Evolutionary conservation across 2,329 filamentous ascomycete genomes (phyloP), one percentile per base, ranked within the genome.

Genomic region (Nothomitra cinnamomea): DNA sequence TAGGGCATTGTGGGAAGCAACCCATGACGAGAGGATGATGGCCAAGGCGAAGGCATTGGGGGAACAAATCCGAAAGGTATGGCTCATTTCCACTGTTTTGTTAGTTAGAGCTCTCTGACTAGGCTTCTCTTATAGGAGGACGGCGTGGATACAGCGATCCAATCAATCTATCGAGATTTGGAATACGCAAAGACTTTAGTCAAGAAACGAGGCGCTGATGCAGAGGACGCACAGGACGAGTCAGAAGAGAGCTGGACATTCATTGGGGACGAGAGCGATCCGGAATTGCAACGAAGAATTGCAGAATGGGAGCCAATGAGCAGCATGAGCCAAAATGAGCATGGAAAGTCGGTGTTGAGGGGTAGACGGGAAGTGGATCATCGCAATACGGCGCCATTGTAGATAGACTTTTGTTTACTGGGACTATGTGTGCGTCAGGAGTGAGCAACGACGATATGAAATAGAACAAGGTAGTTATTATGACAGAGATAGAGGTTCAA

Each of bases 231-330:
- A n/a, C 24, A 66, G 43, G 67, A 77, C 40, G 80, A 82, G 12
- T 82, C 84, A 57, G 82, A 86, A 61, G 87, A 94, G 64, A 86
- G 82, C 63, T 96, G 89, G 90, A 95, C 89, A 0, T 87, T 95
- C 67, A 77, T 95, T 19, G 87, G 86, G 28, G 75, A 78, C 32
- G 75, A 77, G 41, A 70, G 67, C 21, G 76, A 77, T 56, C 63
- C 68, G 13, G 59, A 60, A 5, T 35, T 58, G 25, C 32, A 32
- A 41, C 52, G 56, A 25, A 53, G 57, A 28, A 48, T 57, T 21
- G 51, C 45, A 6, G 58, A 59, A 15, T 57, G 55, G 55, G 53
- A 59, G 36, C 55, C 56, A 17, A 49, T 49, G 45, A 49, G 15
- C 17, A 32, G 32, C 24, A 35, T 49, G 24, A 17, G 45, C 13